Conservation (phyloP, 2,329 filamentous ascomycete species). For the Byssoonygena ceratinophila region DNA sequence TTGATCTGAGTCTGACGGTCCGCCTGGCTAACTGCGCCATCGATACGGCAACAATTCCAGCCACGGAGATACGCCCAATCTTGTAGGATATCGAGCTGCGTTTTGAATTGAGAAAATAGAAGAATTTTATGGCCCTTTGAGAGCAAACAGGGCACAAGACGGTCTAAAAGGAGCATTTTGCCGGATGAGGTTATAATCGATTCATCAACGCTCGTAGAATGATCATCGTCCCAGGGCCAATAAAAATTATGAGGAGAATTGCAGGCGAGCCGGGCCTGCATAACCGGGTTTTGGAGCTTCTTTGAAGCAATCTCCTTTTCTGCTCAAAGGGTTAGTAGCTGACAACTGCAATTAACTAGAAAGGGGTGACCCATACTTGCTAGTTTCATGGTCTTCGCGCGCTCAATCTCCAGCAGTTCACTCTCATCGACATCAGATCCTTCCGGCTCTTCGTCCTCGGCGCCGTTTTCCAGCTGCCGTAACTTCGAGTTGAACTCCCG, state of each 20-base stretch:
- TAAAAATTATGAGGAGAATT: constrained; percentile 96
- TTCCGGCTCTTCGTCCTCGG: constrained; percentile 51
- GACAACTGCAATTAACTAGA: background rate
- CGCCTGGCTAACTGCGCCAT: constrained; percentile 70
- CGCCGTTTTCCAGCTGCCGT: constrained; percentile 33
- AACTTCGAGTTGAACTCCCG: constrained; percentile 68
- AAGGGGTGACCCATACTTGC: constrained; percentile 50
- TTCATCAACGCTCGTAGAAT: constrained; percentile 53
- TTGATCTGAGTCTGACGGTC: constrained; percentile 61
- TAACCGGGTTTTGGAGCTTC: constrained; percentile 83
- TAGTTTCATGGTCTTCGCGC: constrained; percentile 58
- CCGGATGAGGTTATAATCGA: constrained; percentile 76
- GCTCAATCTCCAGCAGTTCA: constrained; percentile 52
- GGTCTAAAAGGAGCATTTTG: constrained; percentile 90
- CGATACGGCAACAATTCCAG: constrained; percentile 81
- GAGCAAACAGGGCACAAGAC: constrained; percentile 68
- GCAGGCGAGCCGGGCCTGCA: constrained; percentile 84
- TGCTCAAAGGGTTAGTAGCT: constrained; percentile 30
- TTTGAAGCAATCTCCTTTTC: constrained; percentile 80
- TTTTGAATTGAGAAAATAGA: constrained; percentile 95
- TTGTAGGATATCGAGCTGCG: constrained; percentile 79
- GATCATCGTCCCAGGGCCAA: constrained; percentile 64
- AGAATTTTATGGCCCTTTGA: constrained; percentile 72
- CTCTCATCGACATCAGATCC: constrained; percentile 34
- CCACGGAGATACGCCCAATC: constrained; percentile 74